Evolutionary conservation across 495 filamentous ascomycete species (phyloP).

Genomic region (Aspergillus sparsus): DNA sequence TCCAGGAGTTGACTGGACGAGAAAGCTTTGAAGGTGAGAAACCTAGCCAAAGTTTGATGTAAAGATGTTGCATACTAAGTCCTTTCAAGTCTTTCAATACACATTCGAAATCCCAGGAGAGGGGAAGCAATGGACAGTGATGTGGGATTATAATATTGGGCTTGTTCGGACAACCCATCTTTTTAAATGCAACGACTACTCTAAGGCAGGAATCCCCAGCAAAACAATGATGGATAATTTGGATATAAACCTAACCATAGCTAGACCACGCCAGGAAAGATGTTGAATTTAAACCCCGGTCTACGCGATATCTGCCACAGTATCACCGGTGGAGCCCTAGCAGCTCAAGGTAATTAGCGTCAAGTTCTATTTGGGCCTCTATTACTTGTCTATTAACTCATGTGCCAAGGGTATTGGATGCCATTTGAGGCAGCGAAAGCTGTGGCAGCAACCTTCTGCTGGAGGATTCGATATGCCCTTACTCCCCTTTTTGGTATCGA

Average conservation of each 20-base stretch:
- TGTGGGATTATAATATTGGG: conserved; percentile 98
- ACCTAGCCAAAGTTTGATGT: not conserved
- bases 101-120: conserved; percentile 74
- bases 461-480: conserved; percentile 75
- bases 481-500: conserved; percentile 84
- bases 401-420: conserved; percentile 81
- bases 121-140: conserved; percentile 68
- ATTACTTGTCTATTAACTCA: not conserved
- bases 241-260: conserved; percentile 18
- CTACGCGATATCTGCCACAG: conserved; percentile 85
- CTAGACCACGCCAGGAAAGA: conserved; percentile 82
- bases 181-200: conserved; percentile 85
- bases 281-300: conserved; percentile 75
- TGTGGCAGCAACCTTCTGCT: conserved; percentile 84
- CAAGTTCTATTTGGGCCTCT: not conserved
- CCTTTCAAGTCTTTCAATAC: conserved; percentile 78
- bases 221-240: not conserved
- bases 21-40: conserved; percentile 81
- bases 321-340: conserved; percentile 89
- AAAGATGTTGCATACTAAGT: not conserved
- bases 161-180: conserved; percentile 92
- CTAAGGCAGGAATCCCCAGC: conserved; percentile 61
- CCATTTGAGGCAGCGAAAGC: conserved; percentile 82
- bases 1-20: conserved; percentile 79
- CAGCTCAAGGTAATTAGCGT: conserved; percentile 73